Evolutionary conservation across 2,329 filamentous ascomycete species (phyloP).

Genomic region (Penicillium vulpinum): DNA sequence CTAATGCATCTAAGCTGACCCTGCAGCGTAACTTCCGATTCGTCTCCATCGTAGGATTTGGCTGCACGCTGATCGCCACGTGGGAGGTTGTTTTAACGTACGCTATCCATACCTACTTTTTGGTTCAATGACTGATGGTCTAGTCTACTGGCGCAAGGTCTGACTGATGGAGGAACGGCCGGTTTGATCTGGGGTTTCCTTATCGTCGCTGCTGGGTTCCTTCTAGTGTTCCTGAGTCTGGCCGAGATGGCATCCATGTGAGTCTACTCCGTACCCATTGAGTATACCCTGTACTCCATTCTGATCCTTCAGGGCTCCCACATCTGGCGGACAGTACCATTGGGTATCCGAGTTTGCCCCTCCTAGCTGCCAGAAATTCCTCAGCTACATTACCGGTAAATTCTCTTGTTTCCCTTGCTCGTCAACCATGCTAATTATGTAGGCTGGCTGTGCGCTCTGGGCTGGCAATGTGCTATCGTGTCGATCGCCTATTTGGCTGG

Average conservation of each 20-base stretch:
- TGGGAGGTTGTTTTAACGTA: conserved; percentile 47
- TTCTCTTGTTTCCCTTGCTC: neutral
- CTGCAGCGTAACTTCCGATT: conserved; percentile 47
- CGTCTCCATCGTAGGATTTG: conserved; percentile 48
- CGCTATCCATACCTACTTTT: neutral
- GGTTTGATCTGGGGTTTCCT: conserved; percentile 57
- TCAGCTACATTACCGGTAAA: conserved; percentile 29
- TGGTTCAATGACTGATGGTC: neutral
- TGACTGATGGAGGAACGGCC: conserved; percentile 53
- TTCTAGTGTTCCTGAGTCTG: conserved; percentile 46
- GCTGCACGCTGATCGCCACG: conserved; percentile 44
- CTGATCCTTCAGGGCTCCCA: conserved; percentile 34
- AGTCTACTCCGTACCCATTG: conserved; percentile 1
- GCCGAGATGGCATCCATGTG: conserved; percentile 54
- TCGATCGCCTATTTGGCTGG: conserved; percentile 26
- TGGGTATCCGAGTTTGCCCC: conserved; percentile 32
- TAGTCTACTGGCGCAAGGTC: conserved; percentile 1
- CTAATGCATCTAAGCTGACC: neutral
- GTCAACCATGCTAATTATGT: neutral
- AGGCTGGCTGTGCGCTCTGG: conserved; percentile 34
- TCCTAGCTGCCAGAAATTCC: conserved; percentile 32
- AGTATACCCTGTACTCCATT: neutral
- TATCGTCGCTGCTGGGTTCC: conserved; percentile 49
- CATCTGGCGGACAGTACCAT: conserved; percentile 37
- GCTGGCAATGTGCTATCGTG: conserved; percentile 32